Evolutionary conservation across 768 basidiomycete species (phyloP).

Genomic region (Leccinum arenicola): DNA sequence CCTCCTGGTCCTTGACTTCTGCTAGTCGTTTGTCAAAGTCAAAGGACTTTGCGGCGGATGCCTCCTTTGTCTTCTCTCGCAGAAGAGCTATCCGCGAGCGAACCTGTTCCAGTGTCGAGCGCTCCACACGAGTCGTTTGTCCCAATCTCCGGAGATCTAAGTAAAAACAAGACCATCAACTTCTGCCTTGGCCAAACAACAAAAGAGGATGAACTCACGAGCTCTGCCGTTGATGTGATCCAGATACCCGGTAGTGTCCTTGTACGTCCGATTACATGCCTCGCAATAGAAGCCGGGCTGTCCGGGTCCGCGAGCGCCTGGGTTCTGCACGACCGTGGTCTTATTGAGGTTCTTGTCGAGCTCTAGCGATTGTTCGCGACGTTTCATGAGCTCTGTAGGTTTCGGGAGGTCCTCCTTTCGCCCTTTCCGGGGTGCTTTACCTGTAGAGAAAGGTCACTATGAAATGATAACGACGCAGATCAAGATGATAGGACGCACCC

Average conservation of each 20-base stretch:
- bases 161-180: neutral
- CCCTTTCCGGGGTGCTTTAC: slow-evolving; percentile 76
- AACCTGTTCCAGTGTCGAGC: slow-evolving; percentile 92
- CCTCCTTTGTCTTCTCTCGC: slow-evolving; percentile 83
- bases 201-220: slow-evolving; percentile 55
- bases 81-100: slow-evolving; percentile 85
- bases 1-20: slow-evolving; percentile 76
- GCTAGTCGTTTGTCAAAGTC: slow-evolving; percentile 91
- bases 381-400: slow-evolving; percentile 91
- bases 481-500: slow-evolving; percentile 43
- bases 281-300: slow-evolving; percentile 96
- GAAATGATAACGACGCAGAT: neutral
- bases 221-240: slow-evolving; percentile 94
- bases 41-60: slow-evolving; percentile 81
- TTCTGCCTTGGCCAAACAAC: neutral
- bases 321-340: slow-evolving; percentile 90
- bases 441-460: slow-evolving; percentile 36
- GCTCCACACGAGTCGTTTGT: slow-evolving; percentile 89
- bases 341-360: slow-evolving; percentile 95
- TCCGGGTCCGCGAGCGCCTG: slow-evolving; percentile 79
- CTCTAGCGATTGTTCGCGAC: slow-evolving; percentile 78
- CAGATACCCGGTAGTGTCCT: slow-evolving; percentile 90
- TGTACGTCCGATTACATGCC: slow-evolving; percentile 85
- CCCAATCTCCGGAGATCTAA: slow-evolving; percentile 89
- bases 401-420: slow-evolving; percentile 77